These are phyloP conservation scores for Arthrobotrys megalospora DNA, from an alignment of 2,329 filamentous ascomycete species.

Conservation along the genomic window DNA sequence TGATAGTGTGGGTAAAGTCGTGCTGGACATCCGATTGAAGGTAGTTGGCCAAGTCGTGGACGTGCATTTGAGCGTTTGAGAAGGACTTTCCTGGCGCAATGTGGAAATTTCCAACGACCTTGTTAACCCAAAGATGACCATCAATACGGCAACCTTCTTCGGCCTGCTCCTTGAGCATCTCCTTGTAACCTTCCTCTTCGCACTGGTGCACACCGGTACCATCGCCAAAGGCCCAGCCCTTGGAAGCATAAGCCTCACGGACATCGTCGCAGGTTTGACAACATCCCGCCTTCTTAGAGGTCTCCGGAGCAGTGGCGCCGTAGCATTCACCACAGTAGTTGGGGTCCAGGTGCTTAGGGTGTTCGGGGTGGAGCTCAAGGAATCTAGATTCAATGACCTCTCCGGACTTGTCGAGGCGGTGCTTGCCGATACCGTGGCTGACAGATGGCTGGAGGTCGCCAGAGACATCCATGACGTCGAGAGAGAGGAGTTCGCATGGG, in stretches of 20 bases:
- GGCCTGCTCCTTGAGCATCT: constrained; percentile 88
- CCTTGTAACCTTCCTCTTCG: constrained; percentile 90
- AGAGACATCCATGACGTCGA: constrained; percentile 99
- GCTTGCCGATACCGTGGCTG: constrained; percentile 91
- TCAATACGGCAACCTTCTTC: constrained; percentile 95
- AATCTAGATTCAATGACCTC: constrained; percentile 68
- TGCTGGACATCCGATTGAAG: constrained; percentile 82
- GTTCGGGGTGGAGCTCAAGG: constrained; percentile 71
- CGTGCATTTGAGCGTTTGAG: constrained; percentile 96
- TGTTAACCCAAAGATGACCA: constrained; percentile 93
- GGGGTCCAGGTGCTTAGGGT: constrained; percentile 83
- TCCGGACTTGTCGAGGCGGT: constrained; percentile 79
- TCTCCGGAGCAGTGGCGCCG: constrained; percentile 81
- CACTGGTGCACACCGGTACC: constrained; percentile 96
- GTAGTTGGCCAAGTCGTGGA: constrained; percentile 97
- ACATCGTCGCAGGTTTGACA: constrained; percentile 99
- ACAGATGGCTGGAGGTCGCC: constrained; percentile 97
- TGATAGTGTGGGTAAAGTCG: constrained; percentile 89
- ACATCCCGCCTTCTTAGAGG: constrained; percentile 81
- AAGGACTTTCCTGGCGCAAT: constrained; percentile 96
- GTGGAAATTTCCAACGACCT: constrained; percentile 98
- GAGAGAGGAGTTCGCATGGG: constrained; percentile 93
- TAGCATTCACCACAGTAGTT: constrained; percentile 95
- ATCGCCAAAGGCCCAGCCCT: constrained; percentile 93
- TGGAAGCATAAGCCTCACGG: constrained; percentile 88